Percentiles rank a stretch among this genome's conserved stretches.
These are phyloP conservation scores for Aspergillus campestris DNA, from an alignment of 495 filamentous ascomycete species.

Conservation along the genomic window DNA sequence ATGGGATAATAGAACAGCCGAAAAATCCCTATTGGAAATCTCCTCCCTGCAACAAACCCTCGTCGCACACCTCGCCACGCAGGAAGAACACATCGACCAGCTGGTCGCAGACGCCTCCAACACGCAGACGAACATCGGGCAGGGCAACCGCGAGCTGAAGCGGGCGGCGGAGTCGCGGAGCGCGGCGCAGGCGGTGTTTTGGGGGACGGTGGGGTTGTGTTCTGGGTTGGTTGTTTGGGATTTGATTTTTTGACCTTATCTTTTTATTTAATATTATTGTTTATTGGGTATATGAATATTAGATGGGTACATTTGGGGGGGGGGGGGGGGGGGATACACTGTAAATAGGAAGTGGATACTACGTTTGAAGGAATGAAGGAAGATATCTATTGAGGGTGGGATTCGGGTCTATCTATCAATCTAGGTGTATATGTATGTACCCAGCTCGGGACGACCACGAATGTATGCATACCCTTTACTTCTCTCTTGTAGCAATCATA, in stretches of 20 bases:
- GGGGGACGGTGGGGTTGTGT: conserved; percentile 73
- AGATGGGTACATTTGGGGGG: too few relatives aligned
- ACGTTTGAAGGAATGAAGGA: too few relatives aligned
- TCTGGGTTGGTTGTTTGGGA: conserved; percentile 86
- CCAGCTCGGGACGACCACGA: too few relatives aligned
- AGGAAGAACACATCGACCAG: conserved; percentile 80
- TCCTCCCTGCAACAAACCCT: conserved; percentile 85
- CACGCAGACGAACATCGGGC: conserved; percentile 77
- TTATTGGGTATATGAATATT: not conserved
- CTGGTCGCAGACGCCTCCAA: conserved; percentile 75
- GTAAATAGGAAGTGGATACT: too few relatives aligned
- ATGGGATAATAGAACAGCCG: conserved; percentile 82
- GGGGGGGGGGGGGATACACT: too few relatives aligned
- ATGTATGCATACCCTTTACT: too few relatives aligned
- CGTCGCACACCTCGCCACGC: conserved; percentile 71
- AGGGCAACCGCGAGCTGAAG: conserved; percentile 87
- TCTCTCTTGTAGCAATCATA: too few relatives aligned
- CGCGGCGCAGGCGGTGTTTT: conserved; percentile 84
- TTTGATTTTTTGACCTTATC: conserved; percentile 59
- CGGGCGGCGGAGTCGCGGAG: conserved; percentile 71
- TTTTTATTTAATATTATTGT: not conserved
- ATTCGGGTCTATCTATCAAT: too few relatives aligned
- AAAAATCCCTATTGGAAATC: conserved; percentile 87
- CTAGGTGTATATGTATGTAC: too few relatives aligned
- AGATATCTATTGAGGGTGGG: too few relatives aligned